Evolutionary conservation across 2,329 filamentous ascomycete genomes (phyloP), one percentile per base, ranked within the genome.

Genomic region (Xylariaceae sp.): DNA sequence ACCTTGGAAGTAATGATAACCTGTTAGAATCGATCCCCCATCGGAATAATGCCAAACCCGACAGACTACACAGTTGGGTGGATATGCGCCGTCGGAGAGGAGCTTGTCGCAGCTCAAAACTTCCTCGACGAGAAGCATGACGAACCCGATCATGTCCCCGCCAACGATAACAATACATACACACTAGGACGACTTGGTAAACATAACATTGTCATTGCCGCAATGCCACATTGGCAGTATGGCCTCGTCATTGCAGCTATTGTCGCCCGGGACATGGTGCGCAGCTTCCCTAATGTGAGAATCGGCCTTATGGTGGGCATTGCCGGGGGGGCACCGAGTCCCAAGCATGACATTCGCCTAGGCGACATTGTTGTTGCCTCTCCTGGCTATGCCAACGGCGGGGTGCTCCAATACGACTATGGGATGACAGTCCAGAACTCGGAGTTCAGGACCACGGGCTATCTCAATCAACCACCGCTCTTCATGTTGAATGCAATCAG

Each of bases 21-120:
- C n/a, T n/a, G n/a, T n/a, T n/a, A n/a, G n/a, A n/a, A n/a, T n/a
- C n/a, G n/a, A n/a, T n/a, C n/a, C n/a, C n/a, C n/a, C n/a, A n/a
- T n/a, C n/a, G n/a, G n/a, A n/a, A n/a, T n/a, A 32, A n/a, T 32
- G 27, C 27, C 16, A 32, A 16, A n/a, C n/a, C n/a, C n/a, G n/a
- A n/a, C n/a, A n/a, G 36, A 47, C n/a, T 66, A 64, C 33, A 60
- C 54, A 4, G 55, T 64, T 14, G 60, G 55, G 22, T 66, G 62
- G 62, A 47, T 66, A 7, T 63, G 61, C 47, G 61, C 60, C 3
- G 49, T 67, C 7, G 55, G 54, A 0, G 34, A 55, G 36, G 63
- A 67, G 47, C 54, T 61, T 32, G 50, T 58, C 1, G 34, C 34
- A 10, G 62, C 58, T 3, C 60, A 62, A 2, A 44, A 45, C 17